Percentiles rank a stretch among this genome's conserved stretches.
Conservation (phyloP, 2,329 filamentous ascomycete species). For the Alternaria ethzedia region DNA sequence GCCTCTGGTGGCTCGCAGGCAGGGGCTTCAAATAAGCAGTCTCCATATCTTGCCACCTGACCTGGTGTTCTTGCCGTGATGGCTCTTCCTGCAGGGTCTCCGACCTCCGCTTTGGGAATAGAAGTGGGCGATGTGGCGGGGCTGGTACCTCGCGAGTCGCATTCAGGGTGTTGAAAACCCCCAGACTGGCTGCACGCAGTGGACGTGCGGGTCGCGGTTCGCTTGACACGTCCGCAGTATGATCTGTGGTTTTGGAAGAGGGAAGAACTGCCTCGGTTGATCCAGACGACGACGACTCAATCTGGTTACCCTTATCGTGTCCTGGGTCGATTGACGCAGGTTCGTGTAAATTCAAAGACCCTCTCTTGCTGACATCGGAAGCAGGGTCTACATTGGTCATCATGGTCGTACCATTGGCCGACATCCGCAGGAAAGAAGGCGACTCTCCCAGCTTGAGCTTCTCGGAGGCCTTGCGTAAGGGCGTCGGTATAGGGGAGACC, state of each 20-base stretch:
- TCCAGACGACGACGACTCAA: background rate
- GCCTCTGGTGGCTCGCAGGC: background rate
- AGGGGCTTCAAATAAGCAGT: background rate
- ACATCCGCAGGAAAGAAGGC: background rate
- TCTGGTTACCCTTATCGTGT: background rate
- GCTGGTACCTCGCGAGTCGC: background rate
- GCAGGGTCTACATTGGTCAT: background rate
- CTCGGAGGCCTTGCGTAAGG: constrained; percentile 21
- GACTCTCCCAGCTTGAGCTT: constrained; percentile 12
- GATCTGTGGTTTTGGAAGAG: background rate
- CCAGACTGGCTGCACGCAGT: background rate
- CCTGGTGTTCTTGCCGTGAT: background rate
- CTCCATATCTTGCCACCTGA: background rate
- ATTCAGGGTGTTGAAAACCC: background rate
- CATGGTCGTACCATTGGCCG: background rate
- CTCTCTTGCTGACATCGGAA: background rate
- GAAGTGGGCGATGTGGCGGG: background rate
- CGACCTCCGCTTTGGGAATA: background rate
- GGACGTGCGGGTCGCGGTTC: background rate
- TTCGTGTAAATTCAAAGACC: background rate
- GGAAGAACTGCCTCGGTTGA: background rate
- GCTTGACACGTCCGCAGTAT: background rate
- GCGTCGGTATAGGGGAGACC: constrained; percentile 20
- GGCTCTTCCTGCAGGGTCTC: background rate
- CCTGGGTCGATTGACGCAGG: background rate